phyloP scores from a whole-genome alignment of 2,329 filamentous ascomycete species.

The Davidsoniella australis region DNA sequence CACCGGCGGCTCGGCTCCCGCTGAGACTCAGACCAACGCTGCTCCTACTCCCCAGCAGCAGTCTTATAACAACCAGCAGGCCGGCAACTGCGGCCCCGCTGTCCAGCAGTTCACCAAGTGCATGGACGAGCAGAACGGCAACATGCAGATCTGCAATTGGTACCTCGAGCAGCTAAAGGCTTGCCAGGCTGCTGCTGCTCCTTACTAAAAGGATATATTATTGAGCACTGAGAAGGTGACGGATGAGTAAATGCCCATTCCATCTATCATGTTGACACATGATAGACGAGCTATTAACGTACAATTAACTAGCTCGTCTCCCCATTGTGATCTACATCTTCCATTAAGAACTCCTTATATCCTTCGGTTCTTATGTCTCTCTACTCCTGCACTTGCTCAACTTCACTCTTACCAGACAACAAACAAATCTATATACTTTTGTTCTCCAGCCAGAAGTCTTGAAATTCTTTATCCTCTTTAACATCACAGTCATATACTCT shows the following conservation, averaged over 20 bases:
- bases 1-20: constrained; percentile 45
- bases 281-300: background rate
- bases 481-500: background rate
- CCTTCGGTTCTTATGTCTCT: background rate
- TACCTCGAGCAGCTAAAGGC: constrained; percentile 75
- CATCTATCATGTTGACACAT: background rate
- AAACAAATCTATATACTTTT: constrained; percentile 1
- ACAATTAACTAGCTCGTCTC: background rate
- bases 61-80: constrained; percentile 26
- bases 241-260: too few relatives aligned
- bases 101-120: constrained; percentile 81
- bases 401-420: background rate
- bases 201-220: constrained; percentile 3
- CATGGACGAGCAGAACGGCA: constrained; percentile 87
- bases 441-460: too few relatives aligned
- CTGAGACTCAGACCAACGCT: constrained; percentile 24
- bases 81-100: constrained; percentile 56
- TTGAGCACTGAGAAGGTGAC: too few relatives aligned
- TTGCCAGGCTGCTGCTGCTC: constrained; percentile 10
- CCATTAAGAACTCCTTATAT: background rate
- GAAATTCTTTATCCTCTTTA: background rate
- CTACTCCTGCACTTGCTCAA: background rate
- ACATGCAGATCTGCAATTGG: constrained; percentile 93
- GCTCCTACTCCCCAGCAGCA: constrained; percentile 30
- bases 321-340: background rate